Evolutionary conservation across 2,329 filamentous ascomycete species (phyloP).

Genomic region (Hirsutella rhossiliensis): DNA sequence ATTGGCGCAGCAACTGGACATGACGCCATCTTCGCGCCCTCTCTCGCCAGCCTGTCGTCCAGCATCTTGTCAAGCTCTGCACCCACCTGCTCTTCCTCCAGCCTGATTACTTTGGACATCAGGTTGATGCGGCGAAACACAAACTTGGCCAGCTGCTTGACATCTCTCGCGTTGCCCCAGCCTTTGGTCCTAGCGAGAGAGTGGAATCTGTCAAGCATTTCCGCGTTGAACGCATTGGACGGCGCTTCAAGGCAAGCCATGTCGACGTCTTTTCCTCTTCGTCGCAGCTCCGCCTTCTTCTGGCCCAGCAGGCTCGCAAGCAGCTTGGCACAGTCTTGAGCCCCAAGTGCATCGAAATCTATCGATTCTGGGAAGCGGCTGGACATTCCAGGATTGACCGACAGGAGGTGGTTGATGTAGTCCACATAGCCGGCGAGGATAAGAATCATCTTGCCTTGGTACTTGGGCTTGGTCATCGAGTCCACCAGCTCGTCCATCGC

Average conservation of each 20-base stretch:
- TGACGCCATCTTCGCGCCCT: background rate
- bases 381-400: conserved; percentile 48
- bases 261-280: conserved; percentile 10
- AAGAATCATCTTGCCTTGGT: conserved; percentile 46
- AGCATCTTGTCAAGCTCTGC: conserved; percentile 12
- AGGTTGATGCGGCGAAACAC: conserved; percentile 29
- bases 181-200: conserved; percentile 27
- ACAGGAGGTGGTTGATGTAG: conserved; percentile 53
- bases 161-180: conserved; percentile 55
- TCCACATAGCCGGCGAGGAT: conserved; percentile 58
- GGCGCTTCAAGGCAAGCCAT: conserved; percentile 13
- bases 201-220: conserved; percentile 19
- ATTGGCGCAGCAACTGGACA: background rate
- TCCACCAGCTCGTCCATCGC: conserved; percentile 43
- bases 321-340: conserved; percentile 25
- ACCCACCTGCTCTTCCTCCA: conserved; percentile 9
- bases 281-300: conserved; percentile 9
- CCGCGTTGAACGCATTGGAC: background rate
- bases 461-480: conserved; percentile 41
- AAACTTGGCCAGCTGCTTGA: conserved; percentile 37
- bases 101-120: background rate
- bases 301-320: conserved; percentile 26
- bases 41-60: conserved; percentile 1
- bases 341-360: conserved; percentile 35
- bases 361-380: conserved; percentile 54